These are phyloP conservation scores for Talaromyces funiculosus DNA, from an alignment of 2,329 filamentous ascomycete genomes.

Conservation along the genomic window DNA sequence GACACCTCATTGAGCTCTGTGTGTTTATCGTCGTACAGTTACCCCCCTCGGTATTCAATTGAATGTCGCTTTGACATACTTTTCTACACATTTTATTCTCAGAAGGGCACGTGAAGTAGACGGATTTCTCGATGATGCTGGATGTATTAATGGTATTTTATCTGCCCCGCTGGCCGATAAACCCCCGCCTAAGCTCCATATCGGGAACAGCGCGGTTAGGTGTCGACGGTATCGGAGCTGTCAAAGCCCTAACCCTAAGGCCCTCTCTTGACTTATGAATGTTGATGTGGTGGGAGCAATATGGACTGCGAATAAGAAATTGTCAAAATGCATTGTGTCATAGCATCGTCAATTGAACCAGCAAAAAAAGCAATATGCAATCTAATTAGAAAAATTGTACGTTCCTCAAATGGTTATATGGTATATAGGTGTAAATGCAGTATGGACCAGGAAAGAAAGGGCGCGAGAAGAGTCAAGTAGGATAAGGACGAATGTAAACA, in stretches of 20 bases:
- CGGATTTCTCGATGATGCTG: neutral
- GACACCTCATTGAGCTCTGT: neutral
- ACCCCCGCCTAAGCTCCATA: conserved; percentile 11
- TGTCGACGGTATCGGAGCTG: conserved; percentile 14
- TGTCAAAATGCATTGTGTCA: neutral
- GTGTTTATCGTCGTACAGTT: neutral
- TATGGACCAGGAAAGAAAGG: neutral
- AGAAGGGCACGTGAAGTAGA: neutral
- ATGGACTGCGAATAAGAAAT: neutral
- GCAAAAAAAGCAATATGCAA: neutral
- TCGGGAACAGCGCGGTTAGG: conserved; percentile 4
- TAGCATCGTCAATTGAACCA: neutral
- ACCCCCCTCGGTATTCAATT: neutral
- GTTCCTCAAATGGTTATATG: neutral
- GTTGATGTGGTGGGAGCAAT: neutral
- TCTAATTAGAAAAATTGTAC: neutral
- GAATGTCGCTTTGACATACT: neutral
- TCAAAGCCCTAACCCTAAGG: neutral
- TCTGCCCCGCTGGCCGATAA: conserved; percentile 13
- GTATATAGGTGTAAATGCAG: conserved; percentile 3
- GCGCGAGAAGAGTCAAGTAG: neutral
- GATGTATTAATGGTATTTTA: conserved; percentile 4
- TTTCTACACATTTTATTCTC: no score
- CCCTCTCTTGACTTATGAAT: neutral
- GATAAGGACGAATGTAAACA: neutral